Evolutionary conservation across 2,329 filamentous ascomycete genomes (phyloP).

Genomic region (Tolypocladium amazonense): DNA sequence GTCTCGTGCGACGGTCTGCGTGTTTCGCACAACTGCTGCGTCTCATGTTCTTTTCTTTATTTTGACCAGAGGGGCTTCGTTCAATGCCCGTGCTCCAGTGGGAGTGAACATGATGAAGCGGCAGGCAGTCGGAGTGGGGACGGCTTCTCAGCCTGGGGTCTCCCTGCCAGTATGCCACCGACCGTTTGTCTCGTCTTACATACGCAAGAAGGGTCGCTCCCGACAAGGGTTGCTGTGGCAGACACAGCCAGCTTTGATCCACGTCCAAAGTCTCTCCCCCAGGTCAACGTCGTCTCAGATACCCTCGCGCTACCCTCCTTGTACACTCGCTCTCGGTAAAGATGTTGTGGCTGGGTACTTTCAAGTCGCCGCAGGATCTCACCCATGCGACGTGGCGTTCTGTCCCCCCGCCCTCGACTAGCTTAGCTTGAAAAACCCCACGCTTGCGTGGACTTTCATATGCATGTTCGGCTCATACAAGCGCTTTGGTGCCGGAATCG

Average conservation of each 20-base stretch:
- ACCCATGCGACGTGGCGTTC: not conserved
- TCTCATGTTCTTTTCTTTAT: not conserved
- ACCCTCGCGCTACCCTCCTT: not conserved
- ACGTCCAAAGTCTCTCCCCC: too few species aligned
- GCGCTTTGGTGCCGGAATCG: not conserved
- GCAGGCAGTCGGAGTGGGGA: not conserved
- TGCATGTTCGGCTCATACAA: not conserved
- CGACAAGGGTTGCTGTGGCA: too few species aligned
- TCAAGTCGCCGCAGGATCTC: not conserved
- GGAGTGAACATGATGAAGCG: not conserved
- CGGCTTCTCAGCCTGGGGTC: not conserved
- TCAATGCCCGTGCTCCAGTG: not conserved
- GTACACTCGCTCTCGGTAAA: not conserved
- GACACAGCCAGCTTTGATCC: too few species aligned
- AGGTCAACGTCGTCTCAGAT: not conserved
- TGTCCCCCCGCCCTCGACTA: not conserved
- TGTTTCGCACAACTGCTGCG: not conserved
- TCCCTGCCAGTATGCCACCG: not conserved
- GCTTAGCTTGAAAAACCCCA: not conserved
- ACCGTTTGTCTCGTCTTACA: not conserved
- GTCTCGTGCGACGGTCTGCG: not conserved
- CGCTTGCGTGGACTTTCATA: not conserved
- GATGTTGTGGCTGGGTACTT: not conserved
- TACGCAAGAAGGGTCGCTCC: not conserved
- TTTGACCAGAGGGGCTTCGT: not conserved